These are phyloP conservation scores for Mucor circinelloides DNA, from an alignment of 371 early-diverging fungal species.

Conservation along the genomic window DNA sequence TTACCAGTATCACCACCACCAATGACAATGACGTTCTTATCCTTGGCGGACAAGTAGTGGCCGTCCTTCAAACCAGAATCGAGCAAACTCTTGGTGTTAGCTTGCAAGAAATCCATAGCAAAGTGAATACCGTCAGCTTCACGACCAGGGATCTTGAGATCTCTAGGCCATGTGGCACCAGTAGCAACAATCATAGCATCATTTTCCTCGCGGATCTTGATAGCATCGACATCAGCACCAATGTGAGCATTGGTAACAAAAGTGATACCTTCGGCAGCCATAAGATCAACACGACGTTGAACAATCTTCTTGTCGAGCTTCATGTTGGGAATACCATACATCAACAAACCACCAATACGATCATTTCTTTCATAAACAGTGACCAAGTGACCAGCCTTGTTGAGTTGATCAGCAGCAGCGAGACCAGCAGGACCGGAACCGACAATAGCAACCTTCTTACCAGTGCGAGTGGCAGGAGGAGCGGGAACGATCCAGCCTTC, in stretches of 20 bases:
- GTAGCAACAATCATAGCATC: slow-evolving; percentile 91
- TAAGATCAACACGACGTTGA: slow-evolving; percentile 89
- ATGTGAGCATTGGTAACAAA: slow-evolving; percentile 88
- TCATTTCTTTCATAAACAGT: slow-evolving; percentile 97
- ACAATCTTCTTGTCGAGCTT: slow-evolving; percentile 96
- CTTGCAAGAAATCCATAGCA: slow-evolving; percentile 96
- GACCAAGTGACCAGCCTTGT: slow-evolving; percentile 92
- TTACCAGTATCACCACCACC: slow-evolving; percentile 98
- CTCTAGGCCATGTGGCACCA: slow-evolving; percentile 97
- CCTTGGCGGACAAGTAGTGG: slow-evolving; percentile 83
- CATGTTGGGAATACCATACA: slow-evolving; percentile 99
- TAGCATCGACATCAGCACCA: slow-evolving; percentile 79
- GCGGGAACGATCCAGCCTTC: slow-evolving; percentile 93
- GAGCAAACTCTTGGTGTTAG: slow-evolving; percentile 85
- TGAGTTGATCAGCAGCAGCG: slow-evolving; percentile 96
- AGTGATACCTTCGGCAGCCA: slow-evolving; percentile 89
- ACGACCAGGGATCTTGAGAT: slow-evolving; percentile 87
- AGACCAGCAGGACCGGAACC: slow-evolving; percentile 97
- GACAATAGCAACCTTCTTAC: slow-evolving; percentile 85
- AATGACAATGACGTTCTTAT: slow-evolving; percentile 94
- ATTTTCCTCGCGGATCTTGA: slow-evolving; percentile 60
- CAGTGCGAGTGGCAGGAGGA: slow-evolving; percentile 81
- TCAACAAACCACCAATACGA: slow-evolving; percentile 92
- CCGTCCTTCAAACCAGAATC: slow-evolving; percentile 76
- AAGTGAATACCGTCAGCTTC: slow-evolving; percentile 91